Base-by-base conservation (phyloP, 2,329 filamentous ascomycete genomes). In the Ophiocordyceps australis region DNA sequence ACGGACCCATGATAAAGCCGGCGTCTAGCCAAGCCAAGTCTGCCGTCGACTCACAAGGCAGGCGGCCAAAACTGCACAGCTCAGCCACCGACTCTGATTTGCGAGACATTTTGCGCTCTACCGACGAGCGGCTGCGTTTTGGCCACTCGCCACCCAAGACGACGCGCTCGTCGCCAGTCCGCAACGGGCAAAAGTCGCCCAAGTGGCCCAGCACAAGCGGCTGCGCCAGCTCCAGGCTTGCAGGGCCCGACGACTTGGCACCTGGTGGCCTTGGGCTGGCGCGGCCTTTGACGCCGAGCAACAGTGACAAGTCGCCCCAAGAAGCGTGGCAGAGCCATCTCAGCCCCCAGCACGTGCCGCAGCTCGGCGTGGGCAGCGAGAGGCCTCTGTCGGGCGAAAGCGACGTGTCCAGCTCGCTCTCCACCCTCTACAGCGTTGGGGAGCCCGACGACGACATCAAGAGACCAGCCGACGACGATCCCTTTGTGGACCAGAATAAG, bases 351-450 rank as follows among this genome's bases (percentile, higher is more conserved):
- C 28, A 22, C 8, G 32, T 33, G 9, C 30, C 30, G 8, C 28
- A 28, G 14, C 27, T 34, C 14, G 29, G 21, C 2, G 35, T 35
- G 0, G n/a, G n/a, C n/a, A n/a, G n/a, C n/a, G 30, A 37, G 11
- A 32, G 41, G 28, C 41, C 39, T n/a, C 29, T 26, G 5, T 59
- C 56, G 0, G 29, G 40, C 4, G 46, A 52, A 4, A 65, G 58
- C 32, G 50, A 59, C 7, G 45, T 52, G 10, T 66, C 62, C 0
- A 67, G 62, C 20, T 57, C 61, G 3, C 45, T 70, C 5, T 70
- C 65, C 4, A 70, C 65, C 0, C 40, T 70, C 5, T 66, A 67
- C 33, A 68, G 63, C 30, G 59, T 58, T 24, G 60, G 63, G 17
- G 62, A 65, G 27, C 45, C 49, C 2, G 52, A 57, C 7, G 51